A percentile compares a stretch with the other conserved stretches of the same genome.
These are phyloP conservation scores for Escallonia herrerae DNA, from an alignment of 129 eudicot genomes.

Conservation along the genomic window DNA sequence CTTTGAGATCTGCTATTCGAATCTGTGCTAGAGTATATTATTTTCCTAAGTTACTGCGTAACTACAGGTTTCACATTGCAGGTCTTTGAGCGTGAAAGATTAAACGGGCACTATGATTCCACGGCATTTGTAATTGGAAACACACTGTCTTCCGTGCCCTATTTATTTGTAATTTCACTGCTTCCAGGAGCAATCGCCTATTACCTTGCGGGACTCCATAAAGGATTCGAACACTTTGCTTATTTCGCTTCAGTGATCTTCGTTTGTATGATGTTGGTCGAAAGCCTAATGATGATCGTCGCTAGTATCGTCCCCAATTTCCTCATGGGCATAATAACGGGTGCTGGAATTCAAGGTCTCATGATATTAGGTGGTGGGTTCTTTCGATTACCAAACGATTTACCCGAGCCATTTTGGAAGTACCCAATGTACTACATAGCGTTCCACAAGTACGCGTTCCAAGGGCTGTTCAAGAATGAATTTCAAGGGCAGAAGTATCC, in stretches of 20 bases:
- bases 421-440: slow-evolving; percentile 53
- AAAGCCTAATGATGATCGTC: slow-evolving; percentile 66
- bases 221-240: slow-evolving; percentile 26
- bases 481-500: slow-evolving; percentile 29
- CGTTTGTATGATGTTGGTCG: slow-evolving; percentile 42
- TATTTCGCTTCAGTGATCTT: slow-evolving; percentile 41
- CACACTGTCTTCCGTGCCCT: slow-evolving; percentile 51
- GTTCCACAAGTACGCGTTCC: slow-evolving; percentile 38
- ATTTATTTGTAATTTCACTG: slow-evolving; percentile 33
- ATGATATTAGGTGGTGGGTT: slow-evolving; percentile 60
- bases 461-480: slow-evolving; percentile 54
- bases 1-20: too few relatives aligned
- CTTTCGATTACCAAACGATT: slow-evolving; percentile 36
- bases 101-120: slow-evolving; percentile 60
- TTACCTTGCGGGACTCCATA: slow-evolving; percentile 37
- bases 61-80: not conserved
- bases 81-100: slow-evolving; percentile 53
- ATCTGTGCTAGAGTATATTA: too few relatives aligned
- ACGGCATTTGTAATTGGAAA: slow-evolving; percentile 46
- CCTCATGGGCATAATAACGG: slow-evolving; percentile 56
- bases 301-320: slow-evolving; percentile 64
- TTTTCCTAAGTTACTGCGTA: too few relatives aligned
- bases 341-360: slow-evolving; percentile 63
- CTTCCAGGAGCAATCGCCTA: slow-evolving; percentile 48
- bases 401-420: slow-evolving; percentile 35